Base-by-base conservation (phyloP, 352 stramenopile genomes). In the Phytopythium sindhum region DNA sequence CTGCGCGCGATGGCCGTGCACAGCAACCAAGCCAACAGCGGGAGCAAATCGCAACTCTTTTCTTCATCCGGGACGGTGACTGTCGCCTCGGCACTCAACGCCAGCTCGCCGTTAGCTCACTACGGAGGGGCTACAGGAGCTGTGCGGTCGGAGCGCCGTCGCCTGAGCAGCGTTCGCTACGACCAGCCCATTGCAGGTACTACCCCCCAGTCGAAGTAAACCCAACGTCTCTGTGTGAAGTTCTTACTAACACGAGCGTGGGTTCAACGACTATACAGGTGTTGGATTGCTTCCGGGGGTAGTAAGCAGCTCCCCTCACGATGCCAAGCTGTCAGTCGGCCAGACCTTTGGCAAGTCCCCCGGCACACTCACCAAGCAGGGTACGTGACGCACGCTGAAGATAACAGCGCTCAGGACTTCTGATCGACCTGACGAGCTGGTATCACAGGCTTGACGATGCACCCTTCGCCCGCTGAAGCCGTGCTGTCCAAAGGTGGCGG, bases 141-240 rank as follows among this genome's bases (percentile, higher is more conserved):
- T 7, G 14, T 23, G n/a, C 72, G 77, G 0, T 81, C 71, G 2
- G 77, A 85, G 24, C 72, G 80, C 37, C 65, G 82, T 17, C 65
- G 78, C 0, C 61, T 88, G 44, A 77, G 60, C 48, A 88, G 74
- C 29, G 70, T 88, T 19, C 81, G 87, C 42, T 90, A 87, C 52
- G 81, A 90, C 29, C 73, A 79, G 21, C 62, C 74, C 10, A 59
- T 77, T 45, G 77, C 52, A 52, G 67, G 72, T 84, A 55, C 48
- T 62, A 66, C 14, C 37, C 7, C 11, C 14, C 33, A 39, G 8
- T 31, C 21, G n/a, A 12, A 56, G 47, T 1, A 33, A 14, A 29
- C 6, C 6, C n/a, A 14, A 26, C 31, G 31, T 35, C 3, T 35
- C 31, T 57, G 11, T 26, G 12, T 42, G 26, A 54, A 29, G 21